A percentile compares a stretch with the other conserved stretches of the same genome.
These are phyloP conservation scores for Umbelopsis sp. DNA, from an alignment of 371 early-diverging fungal genomes.

Conservation along the genomic window DNA sequence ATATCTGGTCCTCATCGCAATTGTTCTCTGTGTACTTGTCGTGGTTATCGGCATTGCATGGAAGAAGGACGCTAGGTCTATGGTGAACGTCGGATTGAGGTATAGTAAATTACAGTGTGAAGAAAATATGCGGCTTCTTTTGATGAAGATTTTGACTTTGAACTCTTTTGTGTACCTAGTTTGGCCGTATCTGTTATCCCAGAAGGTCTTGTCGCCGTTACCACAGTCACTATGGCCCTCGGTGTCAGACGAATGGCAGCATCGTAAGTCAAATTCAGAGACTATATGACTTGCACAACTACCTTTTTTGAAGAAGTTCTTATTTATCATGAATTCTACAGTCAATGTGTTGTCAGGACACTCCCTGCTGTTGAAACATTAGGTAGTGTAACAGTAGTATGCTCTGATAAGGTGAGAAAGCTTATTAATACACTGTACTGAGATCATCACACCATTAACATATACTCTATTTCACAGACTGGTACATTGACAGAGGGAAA, in stretches of 20 bases:
- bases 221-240: slow-evolving; percentile 86
- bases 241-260: slow-evolving; percentile 91
- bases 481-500: slow-evolving; percentile 96
- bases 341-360: slow-evolving; percentile 78
- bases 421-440: slow-evolving; percentile 71
- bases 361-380: slow-evolving; percentile 90
- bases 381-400: slow-evolving; percentile 92
- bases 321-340: slow-evolving; percentile 13
- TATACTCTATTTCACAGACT: slow-evolving; percentile 64
- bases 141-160: not conserved
- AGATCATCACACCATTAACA: not conserved
- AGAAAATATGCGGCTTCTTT: not conserved
- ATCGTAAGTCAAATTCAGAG: slow-evolving; percentile 50
- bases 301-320: too few relatives aligned
- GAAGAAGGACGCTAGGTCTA: slow-evolving; percentile 30
- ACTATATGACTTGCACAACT: not conserved
- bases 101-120: slow-evolving; percentile 7
- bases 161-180: slow-evolving; percentile 23
- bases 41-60: slow-evolving; percentile 73
- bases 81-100: slow-evolving; percentile 56
- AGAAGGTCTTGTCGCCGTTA: slow-evolving; percentile 86
- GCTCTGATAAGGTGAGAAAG: slow-evolving; percentile 93
- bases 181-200: slow-evolving; percentile 89
- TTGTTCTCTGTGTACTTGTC: slow-evolving; percentile 76
- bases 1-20: slow-evolving; percentile 47